A percentile compares a stretch with the other conserved stretches of the same genome.
Conservation (phyloP, 805 yeast species). For the Teunomyces tritomae region DNA sequence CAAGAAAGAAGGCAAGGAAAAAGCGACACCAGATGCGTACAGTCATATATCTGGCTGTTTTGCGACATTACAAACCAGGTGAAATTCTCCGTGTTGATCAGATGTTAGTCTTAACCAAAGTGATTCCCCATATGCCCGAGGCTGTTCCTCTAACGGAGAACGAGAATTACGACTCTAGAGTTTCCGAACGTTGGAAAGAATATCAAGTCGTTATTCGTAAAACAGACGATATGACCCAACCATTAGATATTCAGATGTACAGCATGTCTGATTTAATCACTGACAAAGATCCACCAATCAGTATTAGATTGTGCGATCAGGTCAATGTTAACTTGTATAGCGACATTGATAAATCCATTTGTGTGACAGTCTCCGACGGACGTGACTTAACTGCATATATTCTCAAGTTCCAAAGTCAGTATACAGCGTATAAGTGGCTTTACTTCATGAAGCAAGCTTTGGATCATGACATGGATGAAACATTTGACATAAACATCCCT, state of each 20-base stretch:
- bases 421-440: slow-evolving; percentile 62
- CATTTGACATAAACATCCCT: slow-evolving; percentile 43
- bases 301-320: slow-evolving; percentile 16
- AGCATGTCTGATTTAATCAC: slow-evolving; percentile 16
- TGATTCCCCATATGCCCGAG: slow-evolving; percentile 16
- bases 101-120: slow-evolving; percentile 64
- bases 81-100: slow-evolving; percentile 64
- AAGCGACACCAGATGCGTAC: slow-evolving; percentile 17
- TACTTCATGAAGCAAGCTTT: slow-evolving; percentile 51
- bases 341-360: slow-evolving; percentile 66
- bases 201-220: slow-evolving; percentile 68
- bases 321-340: slow-evolving; percentile 54
- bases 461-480: slow-evolving; percentile 28
- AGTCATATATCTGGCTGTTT: slow-evolving; percentile 19
- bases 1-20: slow-evolving; percentile 21
- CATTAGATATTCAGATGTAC: slow-evolving; percentile 65
- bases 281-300: slow-evolving; percentile 19
- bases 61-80: slow-evolving; percentile 46
- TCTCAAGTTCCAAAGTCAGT: slow-evolving; percentile 51
- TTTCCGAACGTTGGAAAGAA: slow-evolving; percentile 77
- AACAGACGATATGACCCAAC: slow-evolving; percentile 50
- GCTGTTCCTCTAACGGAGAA: slow-evolving; percentile 40
- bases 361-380: slow-evolving; percentile 37
- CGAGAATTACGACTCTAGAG: slow-evolving; percentile 52
- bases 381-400: slow-evolving; percentile 43